Percentiles rank a stretch among this genome's conserved stretches.
Evolutionary conservation across 768 basidiomycete species (phyloP).

Genomic region (Tylopilus vinaceipallidus): DNA sequence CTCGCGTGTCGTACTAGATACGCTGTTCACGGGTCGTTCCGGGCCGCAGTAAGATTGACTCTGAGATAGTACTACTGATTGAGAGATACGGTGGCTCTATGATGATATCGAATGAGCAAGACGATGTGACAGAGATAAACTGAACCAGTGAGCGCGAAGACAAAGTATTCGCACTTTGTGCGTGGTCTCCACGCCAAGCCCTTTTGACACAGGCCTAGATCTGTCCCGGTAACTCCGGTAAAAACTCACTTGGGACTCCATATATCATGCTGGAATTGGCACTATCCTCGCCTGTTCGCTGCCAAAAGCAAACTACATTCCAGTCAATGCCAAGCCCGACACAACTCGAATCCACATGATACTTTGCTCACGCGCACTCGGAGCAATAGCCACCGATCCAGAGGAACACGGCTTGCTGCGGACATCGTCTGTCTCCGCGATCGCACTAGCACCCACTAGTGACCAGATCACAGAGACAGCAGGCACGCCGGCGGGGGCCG

Average conservation of each 20-base stretch:
- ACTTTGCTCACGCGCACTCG: background rate
- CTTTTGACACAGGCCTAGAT: background rate
- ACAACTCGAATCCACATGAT: background rate
- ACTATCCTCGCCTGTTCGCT: background rate
- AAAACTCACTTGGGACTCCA: background rate
- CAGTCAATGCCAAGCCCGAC: background rate
- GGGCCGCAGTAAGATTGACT: slow-evolving; percentile 13
- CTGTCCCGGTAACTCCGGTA: background rate
- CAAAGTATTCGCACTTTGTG: slow-evolving; percentile 9
- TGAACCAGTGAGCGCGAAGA: background rate
- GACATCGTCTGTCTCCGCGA: background rate
- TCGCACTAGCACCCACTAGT: background rate
- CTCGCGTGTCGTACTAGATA: slow-evolving; percentile 1
- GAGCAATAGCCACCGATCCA: background rate
- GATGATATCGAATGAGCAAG: background rate
- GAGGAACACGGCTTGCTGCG: background rate
- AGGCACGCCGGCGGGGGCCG: background rate
- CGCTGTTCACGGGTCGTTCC: slow-evolving; percentile 1
- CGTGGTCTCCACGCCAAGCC: slow-evolving; percentile 2
- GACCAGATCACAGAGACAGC: background rate
- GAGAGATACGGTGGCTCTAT: background rate
- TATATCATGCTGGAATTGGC: background rate
- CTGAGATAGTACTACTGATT: slow-evolving; percentile 10
- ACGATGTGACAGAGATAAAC: background rate
- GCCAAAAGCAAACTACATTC: background rate